Percentiles rank a stretch among this genome's conserved stretches.
These are phyloP conservation scores for Calendula officinalis DNA, from an alignment of 129 eudicot genomes.

Conservation along the genomic window DNA sequence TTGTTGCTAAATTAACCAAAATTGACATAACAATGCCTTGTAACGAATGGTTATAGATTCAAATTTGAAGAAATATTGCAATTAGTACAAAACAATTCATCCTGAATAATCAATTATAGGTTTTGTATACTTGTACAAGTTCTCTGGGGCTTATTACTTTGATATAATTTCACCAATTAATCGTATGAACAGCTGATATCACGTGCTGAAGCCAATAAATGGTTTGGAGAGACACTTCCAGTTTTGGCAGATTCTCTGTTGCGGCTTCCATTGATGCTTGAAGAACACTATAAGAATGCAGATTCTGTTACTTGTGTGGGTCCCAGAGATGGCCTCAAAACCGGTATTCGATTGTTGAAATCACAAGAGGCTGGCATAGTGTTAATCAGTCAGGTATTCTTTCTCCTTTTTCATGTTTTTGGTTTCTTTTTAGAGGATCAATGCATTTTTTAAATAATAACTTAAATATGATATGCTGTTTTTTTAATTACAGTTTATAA, in stretches of 20 bases:
- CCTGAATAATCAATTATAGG: background rate
- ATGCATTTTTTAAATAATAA: background rate
- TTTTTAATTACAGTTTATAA: slow-evolving; percentile 5
- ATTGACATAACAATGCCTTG: background rate
- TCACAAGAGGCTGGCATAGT: slow-evolving; percentile 75
- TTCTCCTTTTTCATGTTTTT: background rate
- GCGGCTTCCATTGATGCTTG: slow-evolving; percentile 58
- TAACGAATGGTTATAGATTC: background rate
- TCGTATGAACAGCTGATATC: slow-evolving; percentile 50
- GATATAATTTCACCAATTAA: background rate
- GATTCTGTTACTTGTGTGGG: slow-evolving; percentile 30
- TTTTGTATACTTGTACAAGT: background rate
- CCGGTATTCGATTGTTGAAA: slow-evolving; percentile 76
- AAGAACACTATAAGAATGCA: slow-evolving; percentile 53
- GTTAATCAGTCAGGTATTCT: slow-evolving; percentile 63
- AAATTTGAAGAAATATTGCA: background rate
- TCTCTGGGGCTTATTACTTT: background rate
- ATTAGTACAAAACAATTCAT: background rate
- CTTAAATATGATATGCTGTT: slow-evolving; percentile 6
- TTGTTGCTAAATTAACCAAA: background rate
- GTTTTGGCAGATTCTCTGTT: slow-evolving; percentile 55
- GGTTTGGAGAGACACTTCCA: slow-evolving; percentile 71
- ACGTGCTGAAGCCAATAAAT: slow-evolving; percentile 60
- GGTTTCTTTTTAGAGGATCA: slow-evolving; percentile 4
- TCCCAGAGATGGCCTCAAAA: slow-evolving; percentile 47